These are phyloP conservation scores for Nitzschia sp. DNA, from an alignment of 108 stramenopile species.

Conservation along the genomic window DNA sequence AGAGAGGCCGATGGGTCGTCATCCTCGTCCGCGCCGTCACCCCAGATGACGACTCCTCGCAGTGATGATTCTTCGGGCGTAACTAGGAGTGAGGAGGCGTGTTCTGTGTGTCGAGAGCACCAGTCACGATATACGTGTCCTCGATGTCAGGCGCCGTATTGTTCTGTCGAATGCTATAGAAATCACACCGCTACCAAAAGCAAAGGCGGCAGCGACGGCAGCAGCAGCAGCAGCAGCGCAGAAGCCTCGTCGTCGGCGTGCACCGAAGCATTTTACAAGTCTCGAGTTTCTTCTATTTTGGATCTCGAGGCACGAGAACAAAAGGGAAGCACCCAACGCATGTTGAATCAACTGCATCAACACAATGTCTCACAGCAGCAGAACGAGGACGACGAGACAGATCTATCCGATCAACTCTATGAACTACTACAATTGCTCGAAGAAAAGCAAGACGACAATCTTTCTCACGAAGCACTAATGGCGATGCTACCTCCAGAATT, in stretches of 20 bases:
- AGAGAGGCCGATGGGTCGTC: not conserved
- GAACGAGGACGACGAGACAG: not conserved
- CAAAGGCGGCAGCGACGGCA: not conserved
- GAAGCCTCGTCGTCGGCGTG: slow-evolving; percentile 11
- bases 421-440: slow-evolving; percentile 30
- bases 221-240: not conserved
- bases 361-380: not conserved
- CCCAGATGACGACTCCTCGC: no score
- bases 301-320: slow-evolving; percentile 35
- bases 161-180: slow-evolving; percentile 46
- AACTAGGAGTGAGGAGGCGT: no score
- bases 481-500: slow-evolving; percentile 19
- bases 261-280: slow-evolving; percentile 50
- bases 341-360: slow-evolving; percentile 33
- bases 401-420: slow-evolving; percentile 21
- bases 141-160: slow-evolving; percentile 45
- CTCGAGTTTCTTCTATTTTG: slow-evolving; percentile 33
- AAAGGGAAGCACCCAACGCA: slow-evolving; percentile 17
- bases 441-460: not conserved
- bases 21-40: no score
- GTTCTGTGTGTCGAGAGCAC: slow-evolving; percentile 36
- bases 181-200: slow-evolving; percentile 15
- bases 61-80: no score
- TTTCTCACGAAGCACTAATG: slow-evolving; percentile 10
- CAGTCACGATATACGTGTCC: slow-evolving; percentile 53